Percentiles rank a stretch among this genome's conserved stretches.
These are phyloP conservation scores for Cutaneotrichosporon arboriforme DNA, from an alignment of 1,284 basidiomycete genomes.

Conservation along the genomic window DNA sequence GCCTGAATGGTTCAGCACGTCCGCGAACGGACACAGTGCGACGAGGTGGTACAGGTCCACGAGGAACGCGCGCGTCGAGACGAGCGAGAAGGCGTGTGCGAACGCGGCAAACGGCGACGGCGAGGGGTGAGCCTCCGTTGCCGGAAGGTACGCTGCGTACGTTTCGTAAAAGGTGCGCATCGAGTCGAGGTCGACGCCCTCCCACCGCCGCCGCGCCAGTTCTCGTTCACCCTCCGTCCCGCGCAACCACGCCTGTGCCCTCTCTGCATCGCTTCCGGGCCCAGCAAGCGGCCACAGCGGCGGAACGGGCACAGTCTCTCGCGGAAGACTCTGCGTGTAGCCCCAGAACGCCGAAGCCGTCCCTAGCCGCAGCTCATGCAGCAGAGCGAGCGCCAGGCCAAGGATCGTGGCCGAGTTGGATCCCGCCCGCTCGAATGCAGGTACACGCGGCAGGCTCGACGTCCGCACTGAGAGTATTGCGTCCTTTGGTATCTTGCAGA, in stretches of 20 bases:
- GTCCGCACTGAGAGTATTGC: conserved; percentile 42
- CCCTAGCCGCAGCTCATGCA: conserved; percentile 45
- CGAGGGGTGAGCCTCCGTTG: conserved; percentile 17
- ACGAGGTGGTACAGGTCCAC: conserved; percentile 79
- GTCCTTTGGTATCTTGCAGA: conserved; percentile 43
- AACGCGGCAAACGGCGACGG: conserved; percentile 55
- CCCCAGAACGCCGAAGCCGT: conserved; percentile 36
- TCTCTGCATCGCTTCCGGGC: conserved; percentile 28
- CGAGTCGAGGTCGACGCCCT: conserved; percentile 33
- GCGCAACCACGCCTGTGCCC: conserved; percentile 29
- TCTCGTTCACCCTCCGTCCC: conserved; percentile 45
- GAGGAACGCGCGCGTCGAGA: conserved; percentile 79
- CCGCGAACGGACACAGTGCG: conserved; percentile 83
- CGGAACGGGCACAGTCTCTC: conserved; percentile 32
- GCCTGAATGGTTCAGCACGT: conserved; percentile 73
- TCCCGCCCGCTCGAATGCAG: not conserved
- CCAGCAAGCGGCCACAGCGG: conserved; percentile 41
- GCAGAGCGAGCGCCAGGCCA: conserved; percentile 42
- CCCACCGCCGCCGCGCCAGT: conserved; percentile 24
- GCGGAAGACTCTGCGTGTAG: conserved; percentile 47
- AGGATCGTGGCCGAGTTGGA: conserved; percentile 30
- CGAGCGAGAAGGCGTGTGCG: conserved; percentile 67
- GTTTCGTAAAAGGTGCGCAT: conserved; percentile 31
- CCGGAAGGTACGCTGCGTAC: conserved; percentile 24
- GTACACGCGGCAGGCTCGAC: conserved; percentile 16